Evolutionary conservation across 805 yeast genomes (phyloP).

Genomic region (Saccharomycopsis oosterbeekiorum): DNA sequence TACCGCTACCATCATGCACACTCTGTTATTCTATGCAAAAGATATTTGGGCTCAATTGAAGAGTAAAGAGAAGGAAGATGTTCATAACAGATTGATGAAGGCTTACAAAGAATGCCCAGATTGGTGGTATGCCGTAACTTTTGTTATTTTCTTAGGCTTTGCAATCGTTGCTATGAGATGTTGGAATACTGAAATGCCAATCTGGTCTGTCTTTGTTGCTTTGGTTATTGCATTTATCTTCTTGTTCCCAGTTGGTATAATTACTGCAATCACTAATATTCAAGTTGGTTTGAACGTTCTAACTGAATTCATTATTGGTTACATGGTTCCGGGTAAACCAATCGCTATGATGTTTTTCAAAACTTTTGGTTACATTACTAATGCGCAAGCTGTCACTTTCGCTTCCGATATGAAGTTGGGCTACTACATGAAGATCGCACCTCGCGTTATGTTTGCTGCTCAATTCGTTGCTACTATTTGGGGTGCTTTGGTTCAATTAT

Average conservation of each 20-base stretch:
- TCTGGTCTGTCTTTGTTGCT: constrained; percentile 54
- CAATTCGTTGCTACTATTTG: constrained; percentile 37
- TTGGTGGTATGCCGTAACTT: constrained; percentile 46
- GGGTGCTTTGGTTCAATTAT: constrained; percentile 34
- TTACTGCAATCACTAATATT: constrained; percentile 54
- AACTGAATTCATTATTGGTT: constrained; percentile 56
- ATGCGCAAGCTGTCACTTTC: constrained; percentile 43
- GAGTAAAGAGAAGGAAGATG: constrained; percentile 36
- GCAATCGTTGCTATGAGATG: constrained; percentile 32
- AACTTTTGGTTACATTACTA: constrained; percentile 47
- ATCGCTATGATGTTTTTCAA: constrained; percentile 55
- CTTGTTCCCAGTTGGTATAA: constrained; percentile 51
- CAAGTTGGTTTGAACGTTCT: constrained; percentile 51
- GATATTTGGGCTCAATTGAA: constrained; percentile 38
- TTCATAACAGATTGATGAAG: constrained; percentile 47
- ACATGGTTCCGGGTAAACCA: constrained; percentile 52
- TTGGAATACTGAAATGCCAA: constrained; percentile 37
- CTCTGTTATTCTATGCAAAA: constrained; percentile 45
- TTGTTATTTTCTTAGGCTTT: constrained; percentile 37
- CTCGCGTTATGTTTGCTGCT: constrained; percentile 46
- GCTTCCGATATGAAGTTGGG: constrained; percentile 51
- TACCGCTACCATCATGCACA: constrained; percentile 49
- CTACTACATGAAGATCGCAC: constrained; percentile 57
- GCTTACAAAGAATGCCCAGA: constrained; percentile 52
- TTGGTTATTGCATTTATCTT: constrained; percentile 44